A percentile compares a stretch with the other conserved stretches of the same genome.
Conservation (phyloP, 371 early-diverging fungal genomes). For the Mucor lusitanicus region DNA sequence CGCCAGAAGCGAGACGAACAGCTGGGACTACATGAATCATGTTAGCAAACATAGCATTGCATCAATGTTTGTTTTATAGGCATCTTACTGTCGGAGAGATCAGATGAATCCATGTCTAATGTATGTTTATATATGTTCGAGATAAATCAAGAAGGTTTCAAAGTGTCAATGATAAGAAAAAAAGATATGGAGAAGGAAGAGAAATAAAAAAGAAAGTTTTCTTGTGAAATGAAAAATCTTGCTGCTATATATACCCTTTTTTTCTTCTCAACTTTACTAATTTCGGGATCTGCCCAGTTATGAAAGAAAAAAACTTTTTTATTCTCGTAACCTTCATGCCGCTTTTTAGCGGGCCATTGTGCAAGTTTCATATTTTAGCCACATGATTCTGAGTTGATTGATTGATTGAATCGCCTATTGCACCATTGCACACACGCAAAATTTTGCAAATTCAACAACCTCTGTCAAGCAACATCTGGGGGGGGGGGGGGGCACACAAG, state of each 20-base stretch:
- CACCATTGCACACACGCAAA: too few relatives aligned
- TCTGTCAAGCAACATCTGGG: not conserved
- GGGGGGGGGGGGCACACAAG: not conserved
- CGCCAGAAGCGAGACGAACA: constrained; percentile 24
- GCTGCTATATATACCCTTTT: not conserved
- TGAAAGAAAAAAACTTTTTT: too few relatives aligned
- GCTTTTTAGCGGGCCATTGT: not conserved
- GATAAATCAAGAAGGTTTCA: not conserved
- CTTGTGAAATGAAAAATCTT: not conserved
- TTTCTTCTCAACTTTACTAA: too few relatives aligned
- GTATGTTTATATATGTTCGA: not conserved
- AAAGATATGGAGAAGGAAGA: not conserved
- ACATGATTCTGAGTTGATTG: constrained; percentile 2
- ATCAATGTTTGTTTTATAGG: not conserved
- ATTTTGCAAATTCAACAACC: not conserved
- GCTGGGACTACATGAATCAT: constrained; percentile 23
- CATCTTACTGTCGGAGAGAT: constrained; percentile 51
- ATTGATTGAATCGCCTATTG: not conserved
- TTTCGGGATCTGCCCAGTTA: not conserved
- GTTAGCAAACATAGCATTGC: constrained; percentile 52
- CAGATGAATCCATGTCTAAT: constrained; percentile 29
- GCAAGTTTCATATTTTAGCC: constrained; percentile 1
- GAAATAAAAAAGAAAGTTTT: not conserved
- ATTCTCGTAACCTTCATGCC: not conserved
- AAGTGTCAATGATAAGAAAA: not conserved